A percentile compares a stretch with the other conserved stretches of the same genome.
These are phyloP conservation scores for Fusarium domesticum DNA, from an alignment of 2,329 filamentous ascomycete genomes.

Conservation along the genomic window DNA sequence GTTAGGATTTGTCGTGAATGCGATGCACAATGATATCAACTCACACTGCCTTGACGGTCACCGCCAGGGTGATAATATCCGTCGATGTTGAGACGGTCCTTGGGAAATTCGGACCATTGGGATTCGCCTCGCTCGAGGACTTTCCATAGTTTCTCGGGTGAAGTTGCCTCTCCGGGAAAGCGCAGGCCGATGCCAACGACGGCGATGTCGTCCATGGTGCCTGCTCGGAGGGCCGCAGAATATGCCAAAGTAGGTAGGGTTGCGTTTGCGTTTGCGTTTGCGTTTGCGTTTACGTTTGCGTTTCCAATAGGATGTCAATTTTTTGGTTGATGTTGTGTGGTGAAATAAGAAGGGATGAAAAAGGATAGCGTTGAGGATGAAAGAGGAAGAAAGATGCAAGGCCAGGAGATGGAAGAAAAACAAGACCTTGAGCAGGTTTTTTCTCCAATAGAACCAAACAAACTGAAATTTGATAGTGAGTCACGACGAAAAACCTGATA, in stretches of 20 bases:
- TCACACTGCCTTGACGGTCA: constrained; percentile 47
- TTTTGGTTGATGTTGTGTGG: too few species aligned
- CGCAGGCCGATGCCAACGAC: constrained; percentile 51
- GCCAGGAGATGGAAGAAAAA: not conserved
- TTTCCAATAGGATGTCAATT: too few species aligned
- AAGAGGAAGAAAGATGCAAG: not conserved
- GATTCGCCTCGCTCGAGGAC: constrained; percentile 43
- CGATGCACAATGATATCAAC: constrained; percentile 15
- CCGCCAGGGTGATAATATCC: constrained; percentile 54
- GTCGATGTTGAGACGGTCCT: constrained; percentile 48
- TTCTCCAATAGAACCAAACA: not conserved
- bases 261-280: too few species aligned
- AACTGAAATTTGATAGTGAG: not conserved
- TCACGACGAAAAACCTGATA: not conserved
- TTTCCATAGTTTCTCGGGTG: constrained; percentile 47
- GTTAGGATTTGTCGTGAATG: constrained; percentile 7
- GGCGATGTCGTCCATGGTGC: constrained; percentile 45
- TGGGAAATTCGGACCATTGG: constrained; percentile 49
- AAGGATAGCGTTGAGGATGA: not conserved
- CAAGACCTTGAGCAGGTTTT: not conserved
- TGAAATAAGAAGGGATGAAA: not conserved
- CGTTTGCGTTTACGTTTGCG: too few species aligned
- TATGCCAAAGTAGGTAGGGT: not conserved
- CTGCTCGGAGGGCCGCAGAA: not conserved
- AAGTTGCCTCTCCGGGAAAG: constrained; percentile 49